Evolutionary conservation across 225 moss, liverwort and hornwort species (phyloP).

Genomic region (Bryoerythrophyllum caledonicum): DNA sequence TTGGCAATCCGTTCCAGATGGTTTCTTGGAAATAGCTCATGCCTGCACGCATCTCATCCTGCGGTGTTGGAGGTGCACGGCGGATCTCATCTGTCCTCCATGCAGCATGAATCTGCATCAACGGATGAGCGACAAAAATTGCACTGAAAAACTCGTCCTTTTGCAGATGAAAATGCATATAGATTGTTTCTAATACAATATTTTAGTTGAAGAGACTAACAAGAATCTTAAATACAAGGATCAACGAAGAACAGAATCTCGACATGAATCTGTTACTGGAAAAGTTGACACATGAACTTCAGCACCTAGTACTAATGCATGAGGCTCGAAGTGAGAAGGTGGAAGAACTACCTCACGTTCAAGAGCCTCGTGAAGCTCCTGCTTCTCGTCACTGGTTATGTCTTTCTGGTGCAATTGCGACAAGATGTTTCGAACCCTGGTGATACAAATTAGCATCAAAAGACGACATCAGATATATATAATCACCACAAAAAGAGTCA

Average conservation of each 20-base stretch:
- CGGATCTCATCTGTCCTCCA: conserved; percentile 98
- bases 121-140: not conserved
- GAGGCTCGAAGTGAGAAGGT: not conserved
- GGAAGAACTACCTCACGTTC: conserved; percentile 53
- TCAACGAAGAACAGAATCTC: not conserved
- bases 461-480: not conserved
- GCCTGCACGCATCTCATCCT: conserved; percentile 98
- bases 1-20: conserved; percentile 93
- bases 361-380: conserved; percentile 65
- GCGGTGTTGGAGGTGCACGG: conserved; percentile 90
- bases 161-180: not conserved
- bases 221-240: not conserved
- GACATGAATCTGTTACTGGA: conserved; percentile 1
- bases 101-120: conserved; percentile 90
- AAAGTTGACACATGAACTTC: not conserved
- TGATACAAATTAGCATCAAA: conserved; percentile 15
- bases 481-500: not conserved
- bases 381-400: conserved; percentile 45
- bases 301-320: not conserved
- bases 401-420: conserved; percentile 49
- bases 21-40: conserved; percentile 99
- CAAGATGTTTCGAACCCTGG: conserved; percentile 56
- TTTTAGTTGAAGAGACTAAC: conserved; percentile 4
- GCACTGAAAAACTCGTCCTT: conserved; percentile 3
- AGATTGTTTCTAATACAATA: not conserved